Evolutionary conservation across 2,329 filamentous ascomycete species (phyloP), one percentile per base, ranked within the genome.

Genomic region (Trichophyton mentagrophytes): DNA sequence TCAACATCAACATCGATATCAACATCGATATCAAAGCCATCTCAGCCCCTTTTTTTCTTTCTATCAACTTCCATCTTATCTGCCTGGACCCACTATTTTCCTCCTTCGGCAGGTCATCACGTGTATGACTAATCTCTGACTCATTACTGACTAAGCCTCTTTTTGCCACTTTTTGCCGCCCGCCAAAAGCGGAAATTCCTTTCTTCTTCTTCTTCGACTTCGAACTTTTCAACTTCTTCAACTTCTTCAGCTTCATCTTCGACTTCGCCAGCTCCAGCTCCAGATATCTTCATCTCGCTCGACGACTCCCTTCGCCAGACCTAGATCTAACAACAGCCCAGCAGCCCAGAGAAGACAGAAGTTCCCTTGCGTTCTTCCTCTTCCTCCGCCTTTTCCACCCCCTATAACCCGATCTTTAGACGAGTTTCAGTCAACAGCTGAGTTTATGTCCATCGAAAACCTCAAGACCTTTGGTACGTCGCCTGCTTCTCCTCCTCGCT

Each of bases 361-460:
- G 57, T 51, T 61, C 60, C 62, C 65, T 62, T 64, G 57, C 25
- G 49, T 53, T 53, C 49, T 53, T 53, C 49, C 49, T 27, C 49
- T 53, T 61, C 64, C 44, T 22, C 56, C 51, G 46, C 57, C 61
- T 64, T 62, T 64, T 63, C 64, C 69, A 66, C 68, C 67, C 66
- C 65, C 67, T 60, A 58, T 68, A 61, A 69, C 68, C 68, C 70
- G 68, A 73, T 72, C 72, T 72, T 30, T 73, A 76, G 69, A 68
- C 67, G 68, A 70, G 69, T 75, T 74, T 81, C 80, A 78, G 74
- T 73, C 82, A 85, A 85, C 83, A 81, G 81, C 85, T 64, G 86
- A 88, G 87, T 91, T 90, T 91, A 93, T 93, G 89, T 93, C 89
- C 85, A 93, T 93, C 88, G 88, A 93, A 90, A 95, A 95, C 85